Evolutionary conservation across 192 early-diverging fungal genomes (phyloP), one percentile per base, ranked within the genome.

Genomic region (Hyaloraphidium curvatum): DNA sequence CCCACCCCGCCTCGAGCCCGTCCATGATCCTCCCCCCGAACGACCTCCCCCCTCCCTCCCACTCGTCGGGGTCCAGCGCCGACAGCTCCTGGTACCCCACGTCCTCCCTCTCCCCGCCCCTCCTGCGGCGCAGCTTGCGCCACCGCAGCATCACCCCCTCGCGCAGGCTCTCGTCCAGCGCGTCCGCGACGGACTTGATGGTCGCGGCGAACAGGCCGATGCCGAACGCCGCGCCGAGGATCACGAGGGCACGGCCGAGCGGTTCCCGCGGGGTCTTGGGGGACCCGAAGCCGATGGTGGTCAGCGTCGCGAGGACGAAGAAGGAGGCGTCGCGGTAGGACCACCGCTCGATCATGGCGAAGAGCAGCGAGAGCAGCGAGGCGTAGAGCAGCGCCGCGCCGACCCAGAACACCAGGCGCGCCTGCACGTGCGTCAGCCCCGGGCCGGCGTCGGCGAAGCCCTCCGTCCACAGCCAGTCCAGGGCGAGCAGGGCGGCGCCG

Each of bases 381-480:
- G 43, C 25, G 43, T 48, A 48, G 19, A 48, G 5, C 43, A 48
- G 17, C 25, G 43, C 25, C 7, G 7, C 14, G 7, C 14, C 43
- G 19, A 48, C 43, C 43, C 14, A 22, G 43, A 48, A 14, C 14
- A 25, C 43, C 5, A 48, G 43, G 14, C 43, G 11, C 19, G 17
- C 43, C 25, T 48, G 43, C 5, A 25, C 43, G 7, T 25, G 14
- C 14, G 17, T 48, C 43, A 48, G 23, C 7, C 43, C 43, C 7
- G 17, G 14, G 7, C 43, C 43, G 23, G 14, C 25, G 11, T 48
- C 43, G 7, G 14, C 43, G 25, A 48, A 48, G 14, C 25, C 14
- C 43, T 48, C 43, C 23, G 43, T 48, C 43, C 43, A 48, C 11
- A 48, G 9, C 43, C 43, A 48, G 19, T 48, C 43, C 23, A 48